phyloP scores from a whole-genome alignment of 2,329 filamentous ascomycete species.

The Colletotrichum brevisporum region DNA sequence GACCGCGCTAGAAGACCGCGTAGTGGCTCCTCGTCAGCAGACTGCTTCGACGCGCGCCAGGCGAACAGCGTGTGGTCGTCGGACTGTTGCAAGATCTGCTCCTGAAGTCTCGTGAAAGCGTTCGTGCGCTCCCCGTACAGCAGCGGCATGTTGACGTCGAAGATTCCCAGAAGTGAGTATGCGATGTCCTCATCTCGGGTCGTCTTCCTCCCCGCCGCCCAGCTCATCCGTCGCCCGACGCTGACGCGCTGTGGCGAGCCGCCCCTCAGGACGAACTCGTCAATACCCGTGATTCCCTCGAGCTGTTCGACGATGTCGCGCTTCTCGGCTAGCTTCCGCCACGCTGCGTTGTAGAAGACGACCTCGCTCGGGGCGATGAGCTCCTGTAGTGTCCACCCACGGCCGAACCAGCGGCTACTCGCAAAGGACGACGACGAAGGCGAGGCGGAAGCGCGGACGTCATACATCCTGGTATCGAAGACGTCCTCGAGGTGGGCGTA shows the following conservation, averaged over 20 bases:
- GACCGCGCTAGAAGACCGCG: constrained; percentile 3
- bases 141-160: constrained; percentile 47
- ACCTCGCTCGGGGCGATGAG: not conserved
- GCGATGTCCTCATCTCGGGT: constrained; percentile 45
- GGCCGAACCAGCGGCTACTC: no score
- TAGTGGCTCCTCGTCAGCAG: not conserved
- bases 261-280: not conserved
- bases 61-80: constrained; percentile 16
- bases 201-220: constrained; percentile 45
- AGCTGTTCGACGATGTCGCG: not conserved
- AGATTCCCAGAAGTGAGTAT: constrained; percentile 47
- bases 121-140: constrained; percentile 46
- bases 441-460: no score
- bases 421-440: no score
- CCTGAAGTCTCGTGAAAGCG: constrained; percentile 43
- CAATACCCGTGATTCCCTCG: constrained; percentile 7
- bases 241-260: constrained; percentile 29
- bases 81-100: constrained; percentile 5
- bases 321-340: no score
- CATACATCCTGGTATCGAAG: no score
- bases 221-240: constrained; percentile 47
- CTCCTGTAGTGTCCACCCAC: constrained; percentile 15
- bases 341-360: no score
- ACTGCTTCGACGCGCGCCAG: not conserved
- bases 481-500: no score